A percentile compares a stretch with the other conserved stretches of the same genome.
Evolutionary conservation across 2,329 filamentous ascomycete species (phyloP).

Genomic region (Xenoacremonium recifei): DNA sequence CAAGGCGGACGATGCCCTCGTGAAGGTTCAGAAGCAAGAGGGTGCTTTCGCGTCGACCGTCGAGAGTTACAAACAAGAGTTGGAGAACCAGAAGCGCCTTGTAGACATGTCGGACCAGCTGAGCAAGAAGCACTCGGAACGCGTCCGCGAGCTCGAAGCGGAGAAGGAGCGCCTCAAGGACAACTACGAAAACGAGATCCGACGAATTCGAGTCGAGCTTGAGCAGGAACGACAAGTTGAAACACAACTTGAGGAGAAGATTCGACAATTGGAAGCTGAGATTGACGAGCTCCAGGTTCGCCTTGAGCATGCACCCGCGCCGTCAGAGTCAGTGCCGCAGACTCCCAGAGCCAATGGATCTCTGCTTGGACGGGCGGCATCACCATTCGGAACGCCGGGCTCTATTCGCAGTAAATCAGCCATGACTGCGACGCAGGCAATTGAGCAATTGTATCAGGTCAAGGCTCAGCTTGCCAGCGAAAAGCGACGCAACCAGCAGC

Average conservation of each 20-base stretch:
- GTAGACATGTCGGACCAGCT: slow-evolving; percentile 80
- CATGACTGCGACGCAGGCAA: slow-evolving; percentile 60
- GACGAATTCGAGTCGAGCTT: slow-evolving; percentile 55
- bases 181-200: slow-evolving; percentile 60
- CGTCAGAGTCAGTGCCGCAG: slow-evolving; percentile 51
- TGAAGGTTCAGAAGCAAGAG: slow-evolving; percentile 80
- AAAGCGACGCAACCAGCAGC: slow-evolving; percentile 69
- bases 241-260: slow-evolving; percentile 45
- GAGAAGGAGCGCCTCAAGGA: slow-evolving; percentile 61
- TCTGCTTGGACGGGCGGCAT: slow-evolving; percentile 50
- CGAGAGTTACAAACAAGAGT: slow-evolving; percentile 81
- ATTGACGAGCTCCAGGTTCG: slow-evolving; percentile 53
- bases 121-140: slow-evolving; percentile 67
- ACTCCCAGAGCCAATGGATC: slow-evolving; percentile 62
- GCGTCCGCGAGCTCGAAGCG: slow-evolving; percentile 67
- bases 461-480: slow-evolving; percentile 74
- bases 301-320: slow-evolving; percentile 40
- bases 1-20: slow-evolving; percentile 81
- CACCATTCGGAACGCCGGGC: slow-evolving; percentile 61
- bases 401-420: slow-evolving; percentile 55
- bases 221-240: slow-evolving; percentile 51
- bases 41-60: slow-evolving; percentile 80
- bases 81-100: slow-evolving; percentile 77
- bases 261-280: slow-evolving; percentile 51
- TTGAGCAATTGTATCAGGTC: slow-evolving; percentile 63